Base-by-base conservation (phyloP, 225 moss, liverwort and hornwort species). In the Bryum argenteum region DNA sequence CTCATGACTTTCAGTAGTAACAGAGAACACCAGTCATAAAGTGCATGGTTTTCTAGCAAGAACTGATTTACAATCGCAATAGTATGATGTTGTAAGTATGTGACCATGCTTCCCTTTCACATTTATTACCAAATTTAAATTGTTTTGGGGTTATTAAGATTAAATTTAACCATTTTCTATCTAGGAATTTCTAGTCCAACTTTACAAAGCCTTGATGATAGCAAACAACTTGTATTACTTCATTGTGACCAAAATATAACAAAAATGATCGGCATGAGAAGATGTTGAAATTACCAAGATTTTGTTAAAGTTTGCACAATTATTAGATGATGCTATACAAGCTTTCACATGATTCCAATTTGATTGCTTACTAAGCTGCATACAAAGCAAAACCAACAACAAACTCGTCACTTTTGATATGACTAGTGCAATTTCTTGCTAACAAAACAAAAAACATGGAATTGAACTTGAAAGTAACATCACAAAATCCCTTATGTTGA, bases 271-370 rank as follows among this genome's bases (percentile, higher is more conserved):
- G 23, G 5, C 38, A 61, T 22, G 10, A 10, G 61, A 67, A 61
- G 60, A 22, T 40, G 47, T 14, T 56, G 8, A 72, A n/a, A n/a
- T 62, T 84, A 84, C 83, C 77, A 17, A 74, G 61, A 84, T 84
- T 20, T 14, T 80, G 61, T 79, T 69, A 54, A 84, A 80, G 5
- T 74, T 80, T 73, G 77, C 83, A 70, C 83, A 84, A 21, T 73
- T 74, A 48, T 55, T 78, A 37, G 73, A 74, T 28, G 40, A 56
- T 44, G 58, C 80, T 60, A 84, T 62, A 73, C 83, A 84, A 69
- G 76, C 77, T 70, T 80, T 70, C 38, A 84, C 70, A 23, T 84
- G 77, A 23, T 76, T 62, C 83, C 83, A 80, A 55, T 80, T 83
- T 58, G 83, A 76, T 65, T 73, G 77, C 65, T 77, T 77, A 77